These are phyloP conservation scores for Eucalyptus tenuipes DNA, from an alignment of 345 rosid species.

Conservation along the genomic window DNA sequence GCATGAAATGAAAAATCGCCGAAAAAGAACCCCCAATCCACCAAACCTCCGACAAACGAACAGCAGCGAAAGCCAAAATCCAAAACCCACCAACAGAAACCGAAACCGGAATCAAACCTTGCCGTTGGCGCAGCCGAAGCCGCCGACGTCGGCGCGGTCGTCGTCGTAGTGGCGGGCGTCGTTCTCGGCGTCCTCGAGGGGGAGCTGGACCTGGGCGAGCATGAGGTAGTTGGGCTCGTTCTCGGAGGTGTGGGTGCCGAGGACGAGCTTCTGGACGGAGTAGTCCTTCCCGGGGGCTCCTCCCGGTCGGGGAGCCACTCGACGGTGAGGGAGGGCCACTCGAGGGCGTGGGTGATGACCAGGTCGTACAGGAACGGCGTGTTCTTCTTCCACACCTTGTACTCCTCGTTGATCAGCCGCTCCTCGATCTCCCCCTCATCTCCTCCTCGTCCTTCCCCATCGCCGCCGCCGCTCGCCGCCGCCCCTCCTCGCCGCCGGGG, in stretches of 20 bases:
- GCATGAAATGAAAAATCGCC: background rate
- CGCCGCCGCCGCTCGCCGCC: background rate
- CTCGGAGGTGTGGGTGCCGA: slow-evolving; percentile 97
- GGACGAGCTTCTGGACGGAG: slow-evolving; percentile 95
- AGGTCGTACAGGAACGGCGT: slow-evolving; percentile 96
- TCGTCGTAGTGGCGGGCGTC: slow-evolving; percentile 94
- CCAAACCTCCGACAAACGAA: too few species aligned
- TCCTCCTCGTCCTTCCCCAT: slow-evolving; percentile 98
- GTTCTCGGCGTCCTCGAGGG: slow-evolving; percentile 80
- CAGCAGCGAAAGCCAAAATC: too few species aligned
- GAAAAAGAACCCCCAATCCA: too few species aligned
- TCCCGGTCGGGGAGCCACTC: slow-evolving; percentile 95
- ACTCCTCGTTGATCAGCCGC: slow-evolving; percentile 84
- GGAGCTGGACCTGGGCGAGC: slow-evolving; percentile 97
- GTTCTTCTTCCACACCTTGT: slow-evolving; percentile 99
- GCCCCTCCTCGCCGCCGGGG: background rate
- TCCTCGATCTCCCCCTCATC: slow-evolving; percentile 94
- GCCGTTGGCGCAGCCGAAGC: slow-evolving; percentile 80
- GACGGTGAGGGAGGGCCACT: slow-evolving; percentile 98
- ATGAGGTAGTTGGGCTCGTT: slow-evolving; percentile 93
- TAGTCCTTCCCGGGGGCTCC: slow-evolving; percentile 92
- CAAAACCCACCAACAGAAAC: slow-evolving; percentile 3
- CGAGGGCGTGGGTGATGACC: slow-evolving; percentile 92
- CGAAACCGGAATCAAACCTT: slow-evolving; percentile 33
- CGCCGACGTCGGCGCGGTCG: slow-evolving; percentile 70